Base-by-base conservation (phyloP, 495 filamentous ascomycete species). In the Neurospora sp. region DNA sequence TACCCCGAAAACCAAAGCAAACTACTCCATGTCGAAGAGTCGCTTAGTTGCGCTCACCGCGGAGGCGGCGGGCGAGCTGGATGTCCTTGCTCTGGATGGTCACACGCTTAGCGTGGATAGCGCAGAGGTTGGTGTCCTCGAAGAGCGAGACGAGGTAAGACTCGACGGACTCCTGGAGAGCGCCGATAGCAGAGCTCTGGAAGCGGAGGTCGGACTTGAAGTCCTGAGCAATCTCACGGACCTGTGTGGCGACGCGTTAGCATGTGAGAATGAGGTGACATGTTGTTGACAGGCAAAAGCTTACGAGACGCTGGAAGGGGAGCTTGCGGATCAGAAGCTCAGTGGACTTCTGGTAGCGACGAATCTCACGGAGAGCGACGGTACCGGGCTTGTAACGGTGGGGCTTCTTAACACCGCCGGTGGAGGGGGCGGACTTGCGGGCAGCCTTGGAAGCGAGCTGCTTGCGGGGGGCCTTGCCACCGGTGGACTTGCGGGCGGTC, bases 271-370 rank as follows among this genome's bases (percentile, higher is more conserved):
- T 46, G 74, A 42, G 72, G 71, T 72, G 70, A 77, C 44, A 62
- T 62, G 12, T 14, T 27, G 54, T 71, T n/a, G 69, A 76, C 16
- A 71, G 73, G 5, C 39, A 31, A 27, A 38, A 69, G 83, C 85
- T 82, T 84, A 86, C 96, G 82, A 99, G 89, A 88, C 96, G 96
- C 91, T 99, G 96, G 93, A 99, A 99, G 83, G 96, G 96, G 79
- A 99, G 94, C 93, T 99, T 99, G 91, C 96, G 96, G 91, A 99
- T 99, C 80, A 99, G 86, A 75, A 99, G 95, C 93, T 99, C 96
- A 81, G 96, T 99, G 79, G 94, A 97, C 91, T 99, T 99, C 91
- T 99, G 96, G 91, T 99, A 99, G 83, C 96, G 96, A 94, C 96
- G 96, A 84, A 99, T 99, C 89, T 99, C 96, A 95, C 96, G 96